Evolutionary conservation across 2,329 filamentous ascomycete genomes (phyloP).

Genomic region (Emydomyces testavorans): DNA sequence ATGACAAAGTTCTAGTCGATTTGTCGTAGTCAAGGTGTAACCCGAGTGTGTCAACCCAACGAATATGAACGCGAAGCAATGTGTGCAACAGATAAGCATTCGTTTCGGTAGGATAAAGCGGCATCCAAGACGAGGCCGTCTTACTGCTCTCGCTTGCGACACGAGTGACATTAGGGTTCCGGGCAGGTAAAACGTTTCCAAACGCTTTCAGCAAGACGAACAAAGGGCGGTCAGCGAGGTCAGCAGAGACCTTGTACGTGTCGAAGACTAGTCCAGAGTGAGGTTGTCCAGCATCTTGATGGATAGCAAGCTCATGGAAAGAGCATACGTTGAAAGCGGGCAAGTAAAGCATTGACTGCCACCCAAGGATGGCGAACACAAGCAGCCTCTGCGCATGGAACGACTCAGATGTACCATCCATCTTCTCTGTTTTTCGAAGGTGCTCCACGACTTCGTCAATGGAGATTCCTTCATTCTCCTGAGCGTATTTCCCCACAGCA

Average conservation of each 20-base stretch:
- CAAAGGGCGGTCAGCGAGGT: background rate
- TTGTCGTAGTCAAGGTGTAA: slow-evolving; percentile 7
- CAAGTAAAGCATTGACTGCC: background rate
- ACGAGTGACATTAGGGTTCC: background rate
- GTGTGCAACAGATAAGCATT: background rate
- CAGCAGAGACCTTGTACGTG: background rate
- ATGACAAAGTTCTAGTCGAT: background rate
- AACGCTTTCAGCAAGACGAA: background rate
- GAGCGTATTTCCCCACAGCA: no score
- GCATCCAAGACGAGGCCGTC: background rate
- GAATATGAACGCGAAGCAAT: background rate
- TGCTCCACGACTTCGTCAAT: no score
- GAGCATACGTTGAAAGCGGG: background rate
- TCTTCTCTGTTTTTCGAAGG: no score
- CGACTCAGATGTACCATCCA: no score
- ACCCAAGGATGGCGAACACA: background rate
- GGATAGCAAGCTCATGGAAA: background rate
- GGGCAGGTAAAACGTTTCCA: background rate
- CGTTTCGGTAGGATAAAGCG: background rate
- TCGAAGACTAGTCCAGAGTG: background rate
- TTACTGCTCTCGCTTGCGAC: background rate
- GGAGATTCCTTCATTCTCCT: no score
- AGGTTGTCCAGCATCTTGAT: background rate
- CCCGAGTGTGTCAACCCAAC: background rate
- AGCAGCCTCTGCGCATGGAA: no score